These are phyloP conservation scores for Amanita molliuscula DNA, from an alignment of 768 basidiomycete genomes.

Conservation along the genomic window DNA sequence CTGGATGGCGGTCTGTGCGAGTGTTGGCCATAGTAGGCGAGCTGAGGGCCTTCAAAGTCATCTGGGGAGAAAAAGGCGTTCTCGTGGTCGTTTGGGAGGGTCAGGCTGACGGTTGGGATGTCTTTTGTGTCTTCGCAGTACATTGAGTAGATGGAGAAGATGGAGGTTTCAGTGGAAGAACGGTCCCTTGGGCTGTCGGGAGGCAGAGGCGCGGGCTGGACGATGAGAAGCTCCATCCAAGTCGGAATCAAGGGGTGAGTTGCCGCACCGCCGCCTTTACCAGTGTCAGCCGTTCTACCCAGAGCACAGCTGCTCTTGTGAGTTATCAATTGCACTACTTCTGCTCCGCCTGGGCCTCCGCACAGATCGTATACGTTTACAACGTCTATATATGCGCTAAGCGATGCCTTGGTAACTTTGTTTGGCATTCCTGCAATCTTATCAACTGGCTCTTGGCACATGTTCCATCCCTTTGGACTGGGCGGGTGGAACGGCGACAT, in stretches of 20 bases:
- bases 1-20: slow-evolving; percentile 17
- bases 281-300: not conserved
- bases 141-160: slow-evolving; percentile 83
- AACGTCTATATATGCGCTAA: not conserved
- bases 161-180: slow-evolving; percentile 61
- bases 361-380: not conserved
- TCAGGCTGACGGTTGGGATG: slow-evolving; percentile 23
- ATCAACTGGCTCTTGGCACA: no score
- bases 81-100: slow-evolving; percentile 18
- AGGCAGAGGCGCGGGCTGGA: slow-evolving; percentile 9
- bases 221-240: slow-evolving; percentile 27
- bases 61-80: slow-evolving; percentile 16
- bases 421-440: no score
- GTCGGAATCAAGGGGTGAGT: slow-evolving; percentile 1
- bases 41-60: slow-evolving; percentile 17
- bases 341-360: not conserved
- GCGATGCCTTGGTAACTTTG: slow-evolving; percentile 4
- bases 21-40: slow-evolving; percentile 20
- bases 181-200: slow-evolving; percentile 32
- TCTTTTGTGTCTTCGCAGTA: slow-evolving; percentile 48
- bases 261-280: not conserved
- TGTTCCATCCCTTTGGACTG: no score
- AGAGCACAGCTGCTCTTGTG: not conserved
- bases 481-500: no score
- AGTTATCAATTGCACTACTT: not conserved